These are phyloP conservation scores for Collybia sp. DNA, from an alignment of 768 basidiomycete species.

Conservation along the genomic window DNA sequence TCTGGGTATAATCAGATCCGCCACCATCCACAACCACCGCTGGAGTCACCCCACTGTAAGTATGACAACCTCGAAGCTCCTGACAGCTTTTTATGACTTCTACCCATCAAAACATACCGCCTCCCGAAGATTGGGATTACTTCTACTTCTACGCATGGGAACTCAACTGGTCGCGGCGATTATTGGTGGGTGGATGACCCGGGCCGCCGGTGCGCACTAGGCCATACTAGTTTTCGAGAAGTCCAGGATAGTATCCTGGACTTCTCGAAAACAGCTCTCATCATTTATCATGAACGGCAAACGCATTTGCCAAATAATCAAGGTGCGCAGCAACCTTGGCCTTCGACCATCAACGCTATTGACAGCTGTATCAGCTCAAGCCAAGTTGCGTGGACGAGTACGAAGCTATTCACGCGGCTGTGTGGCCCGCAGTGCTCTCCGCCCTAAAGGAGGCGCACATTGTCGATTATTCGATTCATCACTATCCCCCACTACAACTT, in stretches of 20 bases:
- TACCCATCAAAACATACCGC: too few relatives aligned
- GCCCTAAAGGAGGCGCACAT: slow-evolving; percentile 61
- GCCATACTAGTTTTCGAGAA: not conserved
- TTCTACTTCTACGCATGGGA: too few relatives aligned
- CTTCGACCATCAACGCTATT: slow-evolving; percentile 5
- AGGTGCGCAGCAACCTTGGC: slow-evolving; percentile 29
- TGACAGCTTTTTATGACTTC: too few relatives aligned
- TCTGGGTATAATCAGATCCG: too few relatives aligned
- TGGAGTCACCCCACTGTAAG: too few relatives aligned
- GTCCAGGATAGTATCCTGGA: not conserved
- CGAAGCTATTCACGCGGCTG: slow-evolving; percentile 51
- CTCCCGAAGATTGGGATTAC: too few relatives aligned
- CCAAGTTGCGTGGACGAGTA: slow-evolving; percentile 47
- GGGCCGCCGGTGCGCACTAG: not conserved
- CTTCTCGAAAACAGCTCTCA: not conserved
- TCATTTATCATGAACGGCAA: slow-evolving; percentile 30
- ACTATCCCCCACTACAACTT: slow-evolving; percentile 56
- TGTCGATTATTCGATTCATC: slow-evolving; percentile 72
- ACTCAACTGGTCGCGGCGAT: too few relatives aligned
- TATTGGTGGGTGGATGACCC: too few relatives aligned
- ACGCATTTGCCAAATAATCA: slow-evolving; percentile 71
- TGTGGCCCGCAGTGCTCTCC: slow-evolving; percentile 68
- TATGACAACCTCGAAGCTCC: too few relatives aligned
- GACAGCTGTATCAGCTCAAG: slow-evolving; percentile 40
- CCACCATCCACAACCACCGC: too few relatives aligned